Evolutionary conservation across 345 rosid species (phyloP).

Genomic region (Iberis pinnata): DNA sequence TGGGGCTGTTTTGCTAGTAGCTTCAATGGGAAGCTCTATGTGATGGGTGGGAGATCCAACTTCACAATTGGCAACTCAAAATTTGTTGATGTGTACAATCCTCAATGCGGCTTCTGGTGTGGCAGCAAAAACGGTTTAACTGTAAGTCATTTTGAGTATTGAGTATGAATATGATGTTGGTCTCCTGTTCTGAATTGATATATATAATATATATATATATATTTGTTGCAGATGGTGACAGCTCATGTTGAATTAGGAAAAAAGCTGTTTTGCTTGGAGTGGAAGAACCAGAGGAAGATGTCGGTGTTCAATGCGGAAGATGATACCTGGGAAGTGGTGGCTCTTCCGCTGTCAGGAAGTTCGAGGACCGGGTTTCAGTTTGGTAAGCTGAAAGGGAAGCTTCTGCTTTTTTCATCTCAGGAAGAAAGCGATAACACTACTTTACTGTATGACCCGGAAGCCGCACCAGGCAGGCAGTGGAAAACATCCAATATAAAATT

Average conservation of each 20-base stretch:
- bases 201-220: too few species aligned
- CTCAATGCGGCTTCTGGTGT: constrained; percentile 56
- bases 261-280: constrained; percentile 80
- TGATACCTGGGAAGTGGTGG: constrained; percentile 64
- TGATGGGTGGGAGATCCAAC: constrained; percentile 94
- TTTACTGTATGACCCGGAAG: constrained; percentile 66
- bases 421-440: constrained; percentile 47
- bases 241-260: constrained; percentile 72
- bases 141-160: constrained; percentile 21
- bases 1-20: constrained; percentile 81
- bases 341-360: constrained; percentile 72
- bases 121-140: constrained; percentile 84
- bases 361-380: constrained; percentile 55
- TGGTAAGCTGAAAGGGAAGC: constrained; percentile 69
- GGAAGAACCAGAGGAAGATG: constrained; percentile 83
- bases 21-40: constrained; percentile 70
- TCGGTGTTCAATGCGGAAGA: constrained; percentile 58
- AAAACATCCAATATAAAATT: constrained; percentile 55
- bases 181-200: background rate
- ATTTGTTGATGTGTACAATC: constrained; percentile 63
- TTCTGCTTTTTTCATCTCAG: constrained; percentile 56
- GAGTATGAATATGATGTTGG: background rate
- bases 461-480: constrained; percentile 70
- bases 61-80: constrained; percentile 86
- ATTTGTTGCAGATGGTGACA: constrained; percentile 76